Percentiles rank a stretch among this genome's conserved stretches.
Conservation (phyloP, 495 filamentous ascomycete genomes). For the Stereocaulon alpinum region DNA sequence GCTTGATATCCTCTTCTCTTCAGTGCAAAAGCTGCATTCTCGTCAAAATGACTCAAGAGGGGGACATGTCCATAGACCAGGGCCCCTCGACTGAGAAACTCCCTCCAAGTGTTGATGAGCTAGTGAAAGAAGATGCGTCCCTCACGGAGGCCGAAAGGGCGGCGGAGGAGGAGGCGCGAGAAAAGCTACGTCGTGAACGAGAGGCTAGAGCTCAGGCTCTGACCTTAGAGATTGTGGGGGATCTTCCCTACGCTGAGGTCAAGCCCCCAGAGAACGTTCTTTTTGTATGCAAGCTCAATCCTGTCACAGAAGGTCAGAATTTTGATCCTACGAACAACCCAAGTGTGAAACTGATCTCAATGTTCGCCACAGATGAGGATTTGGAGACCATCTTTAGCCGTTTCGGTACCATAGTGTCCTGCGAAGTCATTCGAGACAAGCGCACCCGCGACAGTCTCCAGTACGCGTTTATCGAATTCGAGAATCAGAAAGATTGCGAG, state of each 20-base stretch:
- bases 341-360: not conserved
- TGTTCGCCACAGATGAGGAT: conserved; percentile 58
- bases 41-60: not conserved
- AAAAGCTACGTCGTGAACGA: conserved; percentile 72
- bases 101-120: not conserved
- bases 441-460: conserved; percentile 91
- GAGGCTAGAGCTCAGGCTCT: conserved; percentile 91
- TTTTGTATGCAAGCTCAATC: conserved; percentile 97
- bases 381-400: conserved; percentile 92
- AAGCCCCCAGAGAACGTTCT: conserved; percentile 95
- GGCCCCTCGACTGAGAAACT: not conserved
- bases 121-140: not conserved
- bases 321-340: not conserved
- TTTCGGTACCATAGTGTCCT: conserved; percentile 89
- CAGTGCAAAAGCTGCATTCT: not conserved
- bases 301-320: conserved; percentile 66
- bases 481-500: conserved; percentile 83
- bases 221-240: conserved; percentile 95
- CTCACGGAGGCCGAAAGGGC: conserved; percentile 51
- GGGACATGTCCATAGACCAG: not conserved
- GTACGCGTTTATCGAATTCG: conserved; percentile 97
- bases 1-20: not conserved
- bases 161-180: conserved; percentile 66
- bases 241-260: conserved; percentile 94
- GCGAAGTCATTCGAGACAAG: conserved; percentile 91